Percentiles rank a stretch among this genome's conserved stretches.
These are phyloP conservation scores for Gardenia jasminoides DNA, from an alignment of 257 asterid genomes.

Conservation along the genomic window DNA sequence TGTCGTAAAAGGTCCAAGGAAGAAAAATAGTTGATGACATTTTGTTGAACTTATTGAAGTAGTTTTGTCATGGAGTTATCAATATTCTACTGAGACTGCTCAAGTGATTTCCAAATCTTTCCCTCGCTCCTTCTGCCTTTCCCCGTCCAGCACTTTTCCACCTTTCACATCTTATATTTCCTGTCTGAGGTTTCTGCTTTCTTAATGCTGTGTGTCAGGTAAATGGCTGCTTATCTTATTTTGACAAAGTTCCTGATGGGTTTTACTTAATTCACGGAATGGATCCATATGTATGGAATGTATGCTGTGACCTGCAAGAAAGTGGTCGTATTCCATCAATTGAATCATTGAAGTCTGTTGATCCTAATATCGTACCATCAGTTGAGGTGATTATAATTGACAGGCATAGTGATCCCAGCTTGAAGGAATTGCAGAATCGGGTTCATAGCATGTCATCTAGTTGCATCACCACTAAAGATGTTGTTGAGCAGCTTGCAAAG, in stretches of 20 bases:
- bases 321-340: slow-evolving; percentile 87
- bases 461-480: slow-evolving; percentile 62
- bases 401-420: slow-evolving; percentile 65
- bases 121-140: background rate
- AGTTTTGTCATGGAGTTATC: background rate
- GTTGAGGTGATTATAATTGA: slow-evolving; percentile 82
- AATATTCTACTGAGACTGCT: background rate
- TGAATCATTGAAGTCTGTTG: slow-evolving; percentile 67
- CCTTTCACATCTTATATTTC: slow-evolving; percentile 11
- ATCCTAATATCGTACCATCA: slow-evolving; percentile 52
- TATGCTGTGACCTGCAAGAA: slow-evolving; percentile 85
- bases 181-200: slow-evolving; percentile 4
- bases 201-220: slow-evolving; percentile 48
- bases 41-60: background rate
- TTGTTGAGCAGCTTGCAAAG: slow-evolving; percentile 92
- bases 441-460: slow-evolving; percentile 51
- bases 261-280: slow-evolving; percentile 83
- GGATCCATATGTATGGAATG: slow-evolving; percentile 92
- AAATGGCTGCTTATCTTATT: slow-evolving; percentile 87
- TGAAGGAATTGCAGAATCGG: slow-evolving; percentile 79
- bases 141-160: background rate
- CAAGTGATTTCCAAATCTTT: background rate
- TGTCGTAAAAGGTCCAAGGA: background rate
- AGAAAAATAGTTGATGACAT: background rate
- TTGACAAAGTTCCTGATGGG: slow-evolving; percentile 75